A percentile compares a stretch with the other conserved stretches of the same genome.
Conservation (phyloP, 495 filamentous ascomycete genomes). For the Hypoxylon fuscum region DNA sequence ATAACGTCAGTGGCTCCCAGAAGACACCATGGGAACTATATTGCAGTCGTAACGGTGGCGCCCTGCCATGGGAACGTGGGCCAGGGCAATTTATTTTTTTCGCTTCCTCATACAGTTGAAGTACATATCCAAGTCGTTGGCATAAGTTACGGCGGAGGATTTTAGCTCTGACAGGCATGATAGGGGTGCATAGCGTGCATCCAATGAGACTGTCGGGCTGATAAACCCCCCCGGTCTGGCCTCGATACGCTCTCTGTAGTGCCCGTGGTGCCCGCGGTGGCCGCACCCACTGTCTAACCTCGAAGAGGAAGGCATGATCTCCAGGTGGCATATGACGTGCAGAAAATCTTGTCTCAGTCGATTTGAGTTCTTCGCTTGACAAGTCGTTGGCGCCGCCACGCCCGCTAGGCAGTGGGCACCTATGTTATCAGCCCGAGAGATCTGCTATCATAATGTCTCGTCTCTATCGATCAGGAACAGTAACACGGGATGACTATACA, state of each 20-base stretch:
- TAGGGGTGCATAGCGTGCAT: constrained; percentile 29
- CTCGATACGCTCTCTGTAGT: constrained; percentile 34
- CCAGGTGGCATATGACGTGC: constrained; percentile 42
- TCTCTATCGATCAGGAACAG: constrained; percentile 45
- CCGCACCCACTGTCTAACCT: constrained; percentile 26
- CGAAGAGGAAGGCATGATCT: constrained; percentile 42
- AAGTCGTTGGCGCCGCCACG: constrained; percentile 27
- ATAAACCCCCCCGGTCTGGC: constrained; percentile 24
- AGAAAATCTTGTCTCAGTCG: constrained; percentile 37
- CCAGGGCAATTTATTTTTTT: constrained; percentile 21
- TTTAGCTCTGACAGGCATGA: constrained; percentile 37
- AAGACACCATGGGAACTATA: constrained; percentile 16
- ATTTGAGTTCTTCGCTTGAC: constrained; percentile 40
- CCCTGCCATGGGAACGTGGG: constrained; percentile 21
- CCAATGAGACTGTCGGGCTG: constrained; percentile 30
- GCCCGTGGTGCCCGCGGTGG: constrained; percentile 28
- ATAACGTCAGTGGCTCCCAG: constrained; percentile 38
- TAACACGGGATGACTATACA: constrained; percentile 44
- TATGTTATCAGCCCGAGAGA: constrained; percentile 36
- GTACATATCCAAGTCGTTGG: constrained; percentile 25
- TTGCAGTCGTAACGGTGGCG: constrained; percentile 27
- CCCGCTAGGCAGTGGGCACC: constrained; percentile 17
- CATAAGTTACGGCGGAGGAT: constrained; percentile 20
- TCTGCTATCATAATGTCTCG: constrained; percentile 41
- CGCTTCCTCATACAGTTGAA: constrained; percentile 22